Conservation (phyloP, 2,329 filamentous ascomycete genomes). For the Microthyrium microscopicum region DNA sequence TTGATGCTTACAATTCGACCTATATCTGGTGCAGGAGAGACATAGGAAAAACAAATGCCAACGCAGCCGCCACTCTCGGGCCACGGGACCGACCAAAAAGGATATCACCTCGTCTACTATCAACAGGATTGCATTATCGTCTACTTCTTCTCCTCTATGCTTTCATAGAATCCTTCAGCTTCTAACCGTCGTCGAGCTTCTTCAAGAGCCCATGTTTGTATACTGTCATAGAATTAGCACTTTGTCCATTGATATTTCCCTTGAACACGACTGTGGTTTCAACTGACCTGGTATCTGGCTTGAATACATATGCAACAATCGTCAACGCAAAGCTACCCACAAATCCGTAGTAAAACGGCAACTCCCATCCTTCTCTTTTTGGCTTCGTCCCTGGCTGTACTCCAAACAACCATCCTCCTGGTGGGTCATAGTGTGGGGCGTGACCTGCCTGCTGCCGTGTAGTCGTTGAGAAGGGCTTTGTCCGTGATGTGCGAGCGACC, state of each 20-base stretch:
- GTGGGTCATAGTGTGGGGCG: conserved; percentile 74
- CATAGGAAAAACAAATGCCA: too few relatives aligned
- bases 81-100: too few relatives aligned
- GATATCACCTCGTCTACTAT: too few relatives aligned
- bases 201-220: conserved; percentile 98
- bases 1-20: too few relatives aligned
- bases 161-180: conserved; percentile 81
- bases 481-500: too few relatives aligned
- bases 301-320: conserved; percentile 76
- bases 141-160: conserved; percentile 51
- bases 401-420: conserved; percentile 82
- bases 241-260: not conserved
- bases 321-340: conserved; percentile 59
- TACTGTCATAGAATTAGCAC: conserved; percentile 37
- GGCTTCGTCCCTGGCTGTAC: conserved; percentile 91
- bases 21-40: too few relatives aligned
- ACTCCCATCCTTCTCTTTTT: conserved; percentile 94
- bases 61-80: too few relatives aligned
- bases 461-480: too few relatives aligned
- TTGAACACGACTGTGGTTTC: not conserved
- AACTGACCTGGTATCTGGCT: conserved; percentile 96
- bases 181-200: conserved; percentile 91
- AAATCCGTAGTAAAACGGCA: conserved; percentile 68
- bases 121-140: too few relatives aligned
- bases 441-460: conserved; percentile 29